These are phyloP conservation scores for Phytophthora vignae DNA, from an alignment of 352 stramenopile genomes.

Conservation along the genomic window DNA sequence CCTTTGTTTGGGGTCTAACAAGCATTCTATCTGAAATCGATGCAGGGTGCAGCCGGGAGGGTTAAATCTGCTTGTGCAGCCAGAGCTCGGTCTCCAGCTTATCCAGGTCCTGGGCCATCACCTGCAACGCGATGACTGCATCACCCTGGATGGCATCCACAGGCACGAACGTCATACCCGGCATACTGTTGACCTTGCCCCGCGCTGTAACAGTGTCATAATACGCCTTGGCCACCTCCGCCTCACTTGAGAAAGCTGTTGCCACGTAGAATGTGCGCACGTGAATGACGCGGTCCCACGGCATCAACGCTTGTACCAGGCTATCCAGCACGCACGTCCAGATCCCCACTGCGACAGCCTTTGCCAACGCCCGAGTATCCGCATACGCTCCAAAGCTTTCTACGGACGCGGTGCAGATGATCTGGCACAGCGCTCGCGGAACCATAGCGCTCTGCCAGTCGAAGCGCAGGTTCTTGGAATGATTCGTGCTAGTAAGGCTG, in stretches of 20 bases:
- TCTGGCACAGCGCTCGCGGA: slow-evolving; percentile 59
- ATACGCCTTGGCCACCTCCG: slow-evolving; percentile 49
- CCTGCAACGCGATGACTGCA: slow-evolving; percentile 60
- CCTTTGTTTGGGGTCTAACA: slow-evolving; percentile 10
- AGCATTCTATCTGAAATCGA: slow-evolving; percentile 4
- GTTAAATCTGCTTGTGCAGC: slow-evolving; percentile 81
- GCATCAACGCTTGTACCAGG: slow-evolving; percentile 53
- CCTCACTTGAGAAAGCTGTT: slow-evolving; percentile 57
- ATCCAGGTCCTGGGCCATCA: slow-evolving; percentile 81
- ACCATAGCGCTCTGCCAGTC: slow-evolving; percentile 50
- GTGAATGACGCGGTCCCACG: slow-evolving; percentile 74
- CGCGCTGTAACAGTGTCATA: slow-evolving; percentile 35
- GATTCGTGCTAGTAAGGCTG: slow-evolving; percentile 17
- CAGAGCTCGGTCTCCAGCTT: slow-evolving; percentile 88
- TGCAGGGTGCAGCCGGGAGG: neutral
- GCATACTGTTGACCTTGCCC: slow-evolving; percentile 40
- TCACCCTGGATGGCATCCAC: slow-evolving; percentile 65
- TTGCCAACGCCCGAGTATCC: slow-evolving; percentile 29
- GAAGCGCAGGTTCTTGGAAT: slow-evolving; percentile 26
- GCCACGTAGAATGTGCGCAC: slow-evolving; percentile 76
- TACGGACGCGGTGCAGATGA: slow-evolving; percentile 49
- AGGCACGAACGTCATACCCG: slow-evolving; percentile 80
- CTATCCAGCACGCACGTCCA: slow-evolving; percentile 40
- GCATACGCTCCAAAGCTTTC: slow-evolving; percentile 3
- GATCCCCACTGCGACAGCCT: slow-evolving; percentile 27